Evolutionary conservation across 2,329 filamentous ascomycete genomes (phyloP).

Genomic region (Fusarium compactum): DNA sequence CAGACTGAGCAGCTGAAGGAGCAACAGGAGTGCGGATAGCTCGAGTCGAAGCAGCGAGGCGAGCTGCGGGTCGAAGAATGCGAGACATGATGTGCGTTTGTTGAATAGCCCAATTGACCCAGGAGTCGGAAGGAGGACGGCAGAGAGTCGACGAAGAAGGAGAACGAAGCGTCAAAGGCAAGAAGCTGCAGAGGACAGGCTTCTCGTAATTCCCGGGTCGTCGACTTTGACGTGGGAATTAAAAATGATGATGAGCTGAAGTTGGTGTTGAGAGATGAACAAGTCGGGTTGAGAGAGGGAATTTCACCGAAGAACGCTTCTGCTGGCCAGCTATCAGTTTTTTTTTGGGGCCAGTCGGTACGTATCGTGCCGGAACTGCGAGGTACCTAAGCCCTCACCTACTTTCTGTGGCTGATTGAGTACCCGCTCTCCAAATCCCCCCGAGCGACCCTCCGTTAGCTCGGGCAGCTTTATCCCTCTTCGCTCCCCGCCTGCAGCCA

Average conservation of each 20-base stretch:
- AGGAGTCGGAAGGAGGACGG: constrained; percentile 32
- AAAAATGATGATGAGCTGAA: constrained; percentile 40
- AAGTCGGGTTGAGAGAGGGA: constrained; percentile 49
- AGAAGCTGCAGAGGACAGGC: constrained; percentile 42
- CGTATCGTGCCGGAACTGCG: constrained; percentile 47
- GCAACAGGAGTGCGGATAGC: constrained; percentile 51
- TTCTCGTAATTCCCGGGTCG: constrained; percentile 46
- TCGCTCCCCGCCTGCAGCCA: constrained; percentile 35
- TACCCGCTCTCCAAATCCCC: constrained; percentile 43
- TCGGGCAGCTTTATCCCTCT: constrained; percentile 49
- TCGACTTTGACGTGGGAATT: constrained; percentile 46
- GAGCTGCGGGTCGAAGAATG: constrained; percentile 64
- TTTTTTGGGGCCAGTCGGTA: constrained; percentile 50
- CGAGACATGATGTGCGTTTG: constrained; percentile 59
- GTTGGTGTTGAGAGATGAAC: constrained; percentile 46
- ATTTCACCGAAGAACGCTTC: constrained; percentile 48
- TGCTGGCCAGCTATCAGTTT: constrained; percentile 47
- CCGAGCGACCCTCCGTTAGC: constrained; percentile 46
- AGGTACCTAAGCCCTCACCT: constrained; percentile 40
- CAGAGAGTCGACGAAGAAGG: constrained; percentile 26
- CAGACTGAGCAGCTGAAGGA: constrained; percentile 55
- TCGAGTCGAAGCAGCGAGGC: constrained; percentile 60
- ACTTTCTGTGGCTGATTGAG: constrained; percentile 18
- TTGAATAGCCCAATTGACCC: constrained; percentile 43
- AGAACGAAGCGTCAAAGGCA: constrained; percentile 28